These are phyloP conservation scores for Prunus padus DNA, from an alignment of 306 rosid species.

Conservation along the genomic window DNA sequence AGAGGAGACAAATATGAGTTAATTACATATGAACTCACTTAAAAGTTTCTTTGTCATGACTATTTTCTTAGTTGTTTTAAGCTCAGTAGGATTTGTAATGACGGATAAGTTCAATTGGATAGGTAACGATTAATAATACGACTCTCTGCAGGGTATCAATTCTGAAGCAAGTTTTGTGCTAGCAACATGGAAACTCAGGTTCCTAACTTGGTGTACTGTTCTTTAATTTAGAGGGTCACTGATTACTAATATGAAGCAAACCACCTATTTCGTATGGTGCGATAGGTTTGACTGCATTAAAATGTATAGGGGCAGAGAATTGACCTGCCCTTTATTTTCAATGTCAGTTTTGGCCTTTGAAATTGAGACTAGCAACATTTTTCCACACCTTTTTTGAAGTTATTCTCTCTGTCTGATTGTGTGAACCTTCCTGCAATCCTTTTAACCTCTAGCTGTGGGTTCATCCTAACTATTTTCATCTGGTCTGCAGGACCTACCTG, in stretches of 20 bases:
- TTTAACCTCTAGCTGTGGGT: background rate
- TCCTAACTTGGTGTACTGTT: conserved; percentile 21
- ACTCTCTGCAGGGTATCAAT: conserved; percentile 47
- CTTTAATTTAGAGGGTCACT: background rate
- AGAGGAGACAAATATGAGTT: background rate
- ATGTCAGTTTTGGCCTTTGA: background rate
- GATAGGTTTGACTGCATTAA: background rate
- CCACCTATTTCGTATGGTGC: background rate
- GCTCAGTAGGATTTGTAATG: background rate
- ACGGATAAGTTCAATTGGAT: background rate
- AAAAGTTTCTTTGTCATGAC: background rate
- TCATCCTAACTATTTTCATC: background rate
- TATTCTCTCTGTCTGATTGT: background rate
- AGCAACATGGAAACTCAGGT: conserved; percentile 93
- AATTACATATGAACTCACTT: background rate
- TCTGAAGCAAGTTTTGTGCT: conserved; percentile 47
- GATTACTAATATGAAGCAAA: background rate
- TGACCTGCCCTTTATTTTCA: background rate
- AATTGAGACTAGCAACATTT: background rate
- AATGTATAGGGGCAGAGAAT: background rate
- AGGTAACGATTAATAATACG: conserved; percentile 7
- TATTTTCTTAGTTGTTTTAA: background rate
- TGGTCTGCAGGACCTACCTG: conserved; percentile 69
- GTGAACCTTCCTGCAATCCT: background rate
- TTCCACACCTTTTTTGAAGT: background rate